Base-by-base conservation (phyloP, 208 protist genomes). In the Trypanosomatidae sp. region DNA sequence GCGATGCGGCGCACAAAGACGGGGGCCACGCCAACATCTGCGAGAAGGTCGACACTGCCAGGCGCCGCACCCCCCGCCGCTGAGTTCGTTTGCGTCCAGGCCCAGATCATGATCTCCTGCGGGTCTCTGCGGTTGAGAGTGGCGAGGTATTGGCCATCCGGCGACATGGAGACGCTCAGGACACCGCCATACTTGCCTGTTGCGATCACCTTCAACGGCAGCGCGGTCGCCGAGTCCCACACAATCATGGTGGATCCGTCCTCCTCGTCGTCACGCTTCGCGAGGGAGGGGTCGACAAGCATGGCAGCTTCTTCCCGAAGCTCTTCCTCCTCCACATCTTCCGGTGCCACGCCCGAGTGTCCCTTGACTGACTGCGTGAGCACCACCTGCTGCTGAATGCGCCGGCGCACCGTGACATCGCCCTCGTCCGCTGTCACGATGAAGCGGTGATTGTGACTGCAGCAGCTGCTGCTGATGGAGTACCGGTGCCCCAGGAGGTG, bases 61-160 rank as follows among this genome's bases (percentile, higher is more conserved):
- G 10, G 41, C 49, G 25, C 43, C 7, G 17, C 56, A 44, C 44
- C n/a, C 12, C 36, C 44, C 22, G 49, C 17, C 49, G 60, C 25
- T 1, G 43, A 46, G 22, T 69, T 36, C 13, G 46, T 53, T 43
- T 69, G 73, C 22, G 89, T 97, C 93, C 94, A 98, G 46, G 92
- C 92, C 95, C 97, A 98, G 7, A 98, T 52, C 84, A 96, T 95
- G 59, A 98, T 81, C 43, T 93, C 84, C 74, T 98, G 97, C 70
- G 91, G 91, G 41, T 73, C 83, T 62, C 82, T 75, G 22, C 81
- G 80, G 71, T 91, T 95, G n/a, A 99, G 69, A 12, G 94, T 96
- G 64, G 89, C 96, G 58, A 99, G 85, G 70, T 93, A 97, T 75
- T 92, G 82, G 2, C 82, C 91, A 69, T 98, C 95, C 2, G 86